These are phyloP conservation scores for Metarhizium humberi DNA, from an alignment of 2,329 filamentous ascomycete genomes.

Conservation along the genomic window DNA sequence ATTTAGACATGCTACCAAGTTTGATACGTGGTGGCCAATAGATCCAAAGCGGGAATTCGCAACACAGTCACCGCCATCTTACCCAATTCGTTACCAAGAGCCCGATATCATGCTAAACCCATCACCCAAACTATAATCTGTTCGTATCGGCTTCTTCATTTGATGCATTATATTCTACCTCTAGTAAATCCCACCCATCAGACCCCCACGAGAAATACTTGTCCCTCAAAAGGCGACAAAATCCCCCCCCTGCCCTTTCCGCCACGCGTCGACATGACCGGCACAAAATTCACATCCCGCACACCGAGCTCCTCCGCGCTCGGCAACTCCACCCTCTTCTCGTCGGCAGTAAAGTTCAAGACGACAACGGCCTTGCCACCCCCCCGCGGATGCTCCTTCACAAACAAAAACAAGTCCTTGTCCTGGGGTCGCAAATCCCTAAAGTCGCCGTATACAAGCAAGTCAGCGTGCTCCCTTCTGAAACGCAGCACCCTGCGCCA, in stretches of 20 bases:
- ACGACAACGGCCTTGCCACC: slow-evolving; percentile 17
- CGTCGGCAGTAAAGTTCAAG: slow-evolving; percentile 22
- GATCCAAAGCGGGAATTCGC: no score
- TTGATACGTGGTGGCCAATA: no score
- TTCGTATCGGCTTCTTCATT: neutral
- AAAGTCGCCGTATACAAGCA: slow-evolving; percentile 26
- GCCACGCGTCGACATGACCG: slow-evolving; percentile 18
- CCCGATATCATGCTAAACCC: no score
- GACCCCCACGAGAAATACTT: slow-evolving; percentile 15
- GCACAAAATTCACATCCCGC: slow-evolving; percentile 11
- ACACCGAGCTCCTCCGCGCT: slow-evolving; percentile 15
- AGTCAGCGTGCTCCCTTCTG: slow-evolving; percentile 20
- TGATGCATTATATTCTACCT: neutral
- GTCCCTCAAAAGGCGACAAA: slow-evolving; percentile 21
- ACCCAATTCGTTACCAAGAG: no score
- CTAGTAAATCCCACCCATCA: no score
- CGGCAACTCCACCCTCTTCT: slow-evolving; percentile 16
- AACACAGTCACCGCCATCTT: no score
- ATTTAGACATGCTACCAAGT: no score
- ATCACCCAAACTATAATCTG: neutral
- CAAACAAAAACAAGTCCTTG: slow-evolving; percentile 16
- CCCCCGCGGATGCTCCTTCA: slow-evolving; percentile 18
- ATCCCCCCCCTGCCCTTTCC: slow-evolving; percentile 10
- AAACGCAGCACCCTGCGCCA: slow-evolving; percentile 22
- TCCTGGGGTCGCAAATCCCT: slow-evolving; percentile 15